Evolutionary conservation across 208 protist species (phyloP).

Genomic region (Trypanosoma conorhini): DNA sequence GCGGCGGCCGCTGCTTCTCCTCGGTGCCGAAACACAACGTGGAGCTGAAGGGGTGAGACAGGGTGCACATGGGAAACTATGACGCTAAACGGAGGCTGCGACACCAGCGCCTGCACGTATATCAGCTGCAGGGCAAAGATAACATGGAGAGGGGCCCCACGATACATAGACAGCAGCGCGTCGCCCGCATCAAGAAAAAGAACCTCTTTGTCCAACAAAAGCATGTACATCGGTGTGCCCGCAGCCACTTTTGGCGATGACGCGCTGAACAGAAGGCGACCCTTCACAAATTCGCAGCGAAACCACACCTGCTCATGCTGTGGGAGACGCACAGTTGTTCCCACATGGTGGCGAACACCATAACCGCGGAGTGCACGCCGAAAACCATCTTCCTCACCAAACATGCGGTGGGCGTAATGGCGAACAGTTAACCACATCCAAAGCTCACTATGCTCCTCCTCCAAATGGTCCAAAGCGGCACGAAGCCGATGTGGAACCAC

Average conservation of each 20-base stretch:
- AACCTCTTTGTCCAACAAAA: conserved; percentile 21
- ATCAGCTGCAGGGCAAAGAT: conserved; percentile 44
- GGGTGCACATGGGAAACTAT: conserved; percentile 42
- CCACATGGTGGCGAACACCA: conserved; percentile 5
- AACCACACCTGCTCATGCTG: neutral
- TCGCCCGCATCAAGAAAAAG: conserved; percentile 26
- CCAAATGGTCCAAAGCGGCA: conserved; percentile 12
- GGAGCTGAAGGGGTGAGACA: conserved; percentile 24
- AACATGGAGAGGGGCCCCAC: conserved; percentile 11
- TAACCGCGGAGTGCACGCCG: conserved; percentile 1
- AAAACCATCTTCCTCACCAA: conserved; percentile 2
- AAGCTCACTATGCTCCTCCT: conserved; percentile 20
- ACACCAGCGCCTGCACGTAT: conserved; percentile 33
- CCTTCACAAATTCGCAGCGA: conserved; percentile 51
- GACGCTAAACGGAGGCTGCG: conserved; percentile 38
- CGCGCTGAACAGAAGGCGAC: conserved; percentile 22
- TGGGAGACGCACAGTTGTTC: neutral
- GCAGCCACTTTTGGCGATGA: conserved; percentile 22
- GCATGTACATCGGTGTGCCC: conserved; percentile 45
- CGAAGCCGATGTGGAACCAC: conserved; percentile 14
- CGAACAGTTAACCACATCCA: conserved; percentile 22
- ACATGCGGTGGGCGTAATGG: neutral
- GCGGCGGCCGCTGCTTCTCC: conserved; percentile 29
- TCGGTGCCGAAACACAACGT: conserved; percentile 37
- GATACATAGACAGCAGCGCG: neutral